Evolutionary conservation across 345 rosid genomes (phyloP), one percentile per base, ranked within the genome.

Genomic region (Arabidopsis suecica): DNA sequence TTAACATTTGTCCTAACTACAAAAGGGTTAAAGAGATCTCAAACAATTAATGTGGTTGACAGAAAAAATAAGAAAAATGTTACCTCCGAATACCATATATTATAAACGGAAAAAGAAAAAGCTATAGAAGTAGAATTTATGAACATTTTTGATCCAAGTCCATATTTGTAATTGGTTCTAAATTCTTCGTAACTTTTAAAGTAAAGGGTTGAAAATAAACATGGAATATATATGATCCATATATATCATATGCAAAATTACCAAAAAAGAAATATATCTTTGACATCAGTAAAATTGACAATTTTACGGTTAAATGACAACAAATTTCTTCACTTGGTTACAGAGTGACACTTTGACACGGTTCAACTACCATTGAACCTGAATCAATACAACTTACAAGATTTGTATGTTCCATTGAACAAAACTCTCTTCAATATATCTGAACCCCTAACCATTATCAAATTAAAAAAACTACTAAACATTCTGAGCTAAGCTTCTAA

Each of bases 321-420:
- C 30, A 53, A 1, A 40, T 50, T 75, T 75, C 32, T 75, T 75
- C 73, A 68, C 13, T 59, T 49, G 40, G 9, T 54, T 38, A 58
- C 45, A 59, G 0, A 59, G 49, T 9, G 8, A 75, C 73, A 30
- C 18, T 20, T 38, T 48, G 71, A 64, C 66, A 36, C 47, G 72
- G 80, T 71, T 77, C 80, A 77, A 77, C 76, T 9, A 48, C 66
- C 16, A 71, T 77, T 77, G 80, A 77, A 77, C 81, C 74, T 66
- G 57, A 72, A 50, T 53, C 78, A 48, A 25, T 67, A 45, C 78
- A 72, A 42, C 32, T 58, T 50, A 25, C 9, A 50, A 65, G 42
- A 56, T 18, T 7, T n/a, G 7, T 1, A 68, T 49, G 57, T 62
- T 45, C 37, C 75, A 62, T 7, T 3, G 16, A 44, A 25, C 44